Base-by-base conservation (phyloP, 441 rosid genomes). In the Rhodomyrtus psidioides region DNA sequence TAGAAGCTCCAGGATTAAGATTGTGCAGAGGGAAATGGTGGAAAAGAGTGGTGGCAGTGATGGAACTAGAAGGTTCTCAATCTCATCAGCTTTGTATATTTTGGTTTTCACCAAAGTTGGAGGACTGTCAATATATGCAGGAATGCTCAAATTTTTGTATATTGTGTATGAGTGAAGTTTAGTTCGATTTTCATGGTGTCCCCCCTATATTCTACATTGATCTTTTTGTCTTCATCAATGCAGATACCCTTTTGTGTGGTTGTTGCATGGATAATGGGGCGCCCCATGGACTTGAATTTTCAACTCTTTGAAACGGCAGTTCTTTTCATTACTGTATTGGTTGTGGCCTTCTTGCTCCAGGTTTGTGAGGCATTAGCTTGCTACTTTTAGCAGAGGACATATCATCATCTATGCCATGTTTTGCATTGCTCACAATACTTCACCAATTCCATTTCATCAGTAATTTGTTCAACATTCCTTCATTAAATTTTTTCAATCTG, bases 201-300 rank as follows among this genome's bases (percentile, higher is more conserved):
- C 79, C 76, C 6, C 12, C 27, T 81, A 16, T 12, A 24, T 81
- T 81, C 56, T 81, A 42, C 51, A 17, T 53, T 81, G 49, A 65
- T 82, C 17, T 60, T 9, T 51, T 8, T 17, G 8, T 85, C 81
- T 84, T 57, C 12, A 26, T 81, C 46, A 84, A 62, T 83, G 87
- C 92, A 97, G 99, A 94, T 97, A 28, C 99, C 99, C 5, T 95
- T 97, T 87, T 97, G 99, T 21, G 98, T 97, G 85, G 97, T 97
- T 74, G 88, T 97, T 86, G 99, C 96, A 82, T 97, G 98, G 99
- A 94, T 95, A 82, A 92, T 95, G 96, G 98, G 98, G 84, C 85
- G 86, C 74, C 94, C 94, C 24, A 93, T 96, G 99, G 99, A 97
- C 91, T 91, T 96, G 81, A 95, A 97, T 92, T 97, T 97, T 88